Evolutionary conservation across 495 filamentous ascomycete species (phyloP).

Genomic region (Glutinoglossum americanum): DNA sequence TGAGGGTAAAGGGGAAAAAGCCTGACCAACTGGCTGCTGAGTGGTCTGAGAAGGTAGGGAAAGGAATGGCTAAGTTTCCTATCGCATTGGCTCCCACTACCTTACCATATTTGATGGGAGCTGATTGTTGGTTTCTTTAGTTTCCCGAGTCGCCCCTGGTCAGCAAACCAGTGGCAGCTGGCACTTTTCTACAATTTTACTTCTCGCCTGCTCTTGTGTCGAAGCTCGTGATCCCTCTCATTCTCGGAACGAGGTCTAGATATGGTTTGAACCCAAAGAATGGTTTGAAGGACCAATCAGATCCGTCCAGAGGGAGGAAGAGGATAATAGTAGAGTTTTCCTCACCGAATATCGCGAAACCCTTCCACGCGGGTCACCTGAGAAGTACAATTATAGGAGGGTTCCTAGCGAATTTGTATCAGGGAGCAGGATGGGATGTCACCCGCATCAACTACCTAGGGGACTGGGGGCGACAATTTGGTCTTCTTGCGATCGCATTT

Average conservation of each 20-base stretch:
- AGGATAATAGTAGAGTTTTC: slow-evolving; percentile 42
- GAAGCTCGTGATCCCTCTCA: slow-evolving; percentile 21
- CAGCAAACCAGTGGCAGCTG: slow-evolving; percentile 12
- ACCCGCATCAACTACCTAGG: slow-evolving; percentile 54
- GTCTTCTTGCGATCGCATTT: slow-evolving; percentile 46
- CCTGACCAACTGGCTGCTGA: slow-evolving; percentile 11
- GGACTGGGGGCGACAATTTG: slow-evolving; percentile 62
- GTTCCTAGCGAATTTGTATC: slow-evolving; percentile 46
- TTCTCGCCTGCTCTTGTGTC: slow-evolving; percentile 21
- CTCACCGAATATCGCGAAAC: slow-evolving; percentile 56
- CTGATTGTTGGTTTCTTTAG: slow-evolving; percentile 5
- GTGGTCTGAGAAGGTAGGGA: slow-evolving; percentile 12
- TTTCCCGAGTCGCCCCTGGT: slow-evolving; percentile 17
- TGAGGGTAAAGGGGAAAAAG: slow-evolving; percentile 11
- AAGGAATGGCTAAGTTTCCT: not conserved
- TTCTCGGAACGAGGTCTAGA: slow-evolving; percentile 16
- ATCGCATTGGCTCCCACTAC: not conserved
- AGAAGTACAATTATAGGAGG: slow-evolving; percentile 58
- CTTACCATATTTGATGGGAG: not conserved
- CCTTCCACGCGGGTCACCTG: slow-evolving; percentile 53
- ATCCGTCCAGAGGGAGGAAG: slow-evolving; percentile 17
- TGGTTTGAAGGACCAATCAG: slow-evolving; percentile 14
- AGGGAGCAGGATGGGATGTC: slow-evolving; percentile 50
- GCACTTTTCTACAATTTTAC: slow-evolving; percentile 16
- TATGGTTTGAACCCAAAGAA: slow-evolving; percentile 22